A percentile compares a stretch with the other conserved stretches of the same genome.
These are phyloP conservation scores for Pseudisothecium myosuroides DNA, from an alignment of 225 moss, liverwort and hornwort genomes.

Conservation along the genomic window DNA sequence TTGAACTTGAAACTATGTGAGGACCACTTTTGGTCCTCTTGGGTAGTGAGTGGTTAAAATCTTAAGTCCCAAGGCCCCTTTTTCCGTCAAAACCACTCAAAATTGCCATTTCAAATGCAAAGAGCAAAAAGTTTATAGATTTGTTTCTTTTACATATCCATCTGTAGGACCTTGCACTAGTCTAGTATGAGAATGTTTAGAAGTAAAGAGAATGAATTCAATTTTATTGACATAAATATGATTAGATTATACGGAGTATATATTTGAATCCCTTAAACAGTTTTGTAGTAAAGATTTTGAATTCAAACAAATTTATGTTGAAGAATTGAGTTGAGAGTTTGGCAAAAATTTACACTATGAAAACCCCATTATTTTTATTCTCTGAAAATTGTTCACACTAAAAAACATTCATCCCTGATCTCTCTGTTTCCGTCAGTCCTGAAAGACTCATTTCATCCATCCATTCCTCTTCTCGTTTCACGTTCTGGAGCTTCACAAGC, in stretches of 20 bases:
- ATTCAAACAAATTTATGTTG: neutral
- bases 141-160: neutral
- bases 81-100: neutral
- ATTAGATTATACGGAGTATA: no score
- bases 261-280: neutral
- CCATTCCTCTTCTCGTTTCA: neutral
- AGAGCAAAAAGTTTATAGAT: neutral
- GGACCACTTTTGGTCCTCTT: no score
- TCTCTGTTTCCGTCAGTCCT: no score
- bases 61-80: neutral
- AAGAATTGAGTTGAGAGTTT: neutral
- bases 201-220: neutral
- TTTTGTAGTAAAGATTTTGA: neutral
- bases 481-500: neutral
- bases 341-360: neutral
- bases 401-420: neutral
- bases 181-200: neutral
- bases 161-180: fast-evolving
- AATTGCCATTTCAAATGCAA: neutral
- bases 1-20: no score
- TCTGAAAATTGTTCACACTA: neutral
- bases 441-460: neutral
- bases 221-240: fast-evolving
- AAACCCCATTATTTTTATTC: neutral
- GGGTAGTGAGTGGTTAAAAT: no score